These are phyloP conservation scores for Xylariaceae sp. DNA, from an alignment of 2,329 filamentous ascomycete genomes.

Conservation along the genomic window DNA sequence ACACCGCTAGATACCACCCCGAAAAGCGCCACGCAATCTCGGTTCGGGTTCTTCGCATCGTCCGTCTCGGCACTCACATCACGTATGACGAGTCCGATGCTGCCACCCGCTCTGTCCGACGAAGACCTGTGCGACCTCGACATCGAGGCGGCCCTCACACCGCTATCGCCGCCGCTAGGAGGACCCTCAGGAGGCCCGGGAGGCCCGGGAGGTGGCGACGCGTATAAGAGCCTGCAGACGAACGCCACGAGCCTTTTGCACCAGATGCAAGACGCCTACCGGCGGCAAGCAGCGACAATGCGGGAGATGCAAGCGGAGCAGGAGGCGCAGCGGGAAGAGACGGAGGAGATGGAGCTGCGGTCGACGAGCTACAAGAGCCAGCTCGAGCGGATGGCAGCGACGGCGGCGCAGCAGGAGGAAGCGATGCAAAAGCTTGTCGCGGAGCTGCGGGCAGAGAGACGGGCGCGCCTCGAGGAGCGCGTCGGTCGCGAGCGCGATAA, in stretches of 20 bases:
- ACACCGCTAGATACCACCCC: constrained; percentile 30
- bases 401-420: constrained; percentile 49
- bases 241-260: constrained; percentile 51
- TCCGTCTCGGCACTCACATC: constrained; percentile 42
- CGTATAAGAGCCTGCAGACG: constrained; percentile 55
- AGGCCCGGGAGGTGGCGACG: constrained; percentile 33
- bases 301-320: constrained; percentile 48
- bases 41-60: constrained; percentile 43
- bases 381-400: constrained; percentile 53
- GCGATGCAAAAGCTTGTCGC: constrained; percentile 45
- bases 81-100: constrained; percentile 31
- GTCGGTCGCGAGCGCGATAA: constrained; percentile 30
- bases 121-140: constrained; percentile 54
- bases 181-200: too few species aligned
- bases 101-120: constrained; percentile 30
- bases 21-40: constrained; percentile 35
- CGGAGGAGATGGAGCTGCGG: constrained; percentile 50
- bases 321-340: constrained; percentile 49
- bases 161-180: constrained; percentile 35
- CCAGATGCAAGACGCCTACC: constrained; percentile 55
- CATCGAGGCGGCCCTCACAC: constrained; percentile 50
- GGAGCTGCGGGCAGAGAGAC: constrained; percentile 49
- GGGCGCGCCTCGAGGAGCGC: constrained; percentile 38
- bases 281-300: constrained; percentile 44
- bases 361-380: constrained; percentile 52